A percentile compares a stretch with the other conserved stretches of the same genome.
These are phyloP conservation scores for Pseudozyma sp. DNA, from an alignment of 1,284 basidiomycete genomes.

Conservation along the genomic window DNA sequence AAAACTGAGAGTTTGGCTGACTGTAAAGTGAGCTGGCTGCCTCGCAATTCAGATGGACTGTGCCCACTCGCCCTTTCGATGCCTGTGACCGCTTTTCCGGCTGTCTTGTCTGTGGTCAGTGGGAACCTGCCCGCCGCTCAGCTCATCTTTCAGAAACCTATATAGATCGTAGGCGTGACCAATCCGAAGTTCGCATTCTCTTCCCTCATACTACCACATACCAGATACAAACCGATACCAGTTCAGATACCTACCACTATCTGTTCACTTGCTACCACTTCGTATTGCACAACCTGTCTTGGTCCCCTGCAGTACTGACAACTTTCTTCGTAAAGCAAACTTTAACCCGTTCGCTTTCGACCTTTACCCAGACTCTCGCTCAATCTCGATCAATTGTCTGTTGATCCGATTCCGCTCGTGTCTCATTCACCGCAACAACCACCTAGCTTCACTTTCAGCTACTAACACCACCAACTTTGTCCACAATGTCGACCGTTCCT, in stretches of 20 bases:
- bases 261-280: slow-evolving; percentile 14
- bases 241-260: slow-evolving; percentile 42
- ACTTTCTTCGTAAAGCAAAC: neutral
- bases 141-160: slow-evolving; percentile 6
- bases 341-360: slow-evolving; percentile 5
- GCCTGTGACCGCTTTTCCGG: no score
- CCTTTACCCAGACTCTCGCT: slow-evolving; percentile 4
- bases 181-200: neutral
- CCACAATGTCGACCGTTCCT: slow-evolving; percentile 47
- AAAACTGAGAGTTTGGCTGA: no score
- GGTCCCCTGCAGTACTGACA: slow-evolving; percentile 38
- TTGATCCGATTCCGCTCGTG: slow-evolving; percentile 25
- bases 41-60: no score
- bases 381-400: slow-evolving; percentile 32
- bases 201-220: slow-evolving; percentile 26
- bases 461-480: neutral
- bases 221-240: slow-evolving; percentile 35
- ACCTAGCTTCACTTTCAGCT: neutral
- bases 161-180: slow-evolving; percentile 18
- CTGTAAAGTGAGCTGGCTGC: no score
- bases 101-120: no score
- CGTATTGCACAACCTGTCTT: slow-evolving; percentile 47
- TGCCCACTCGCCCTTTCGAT: no score
- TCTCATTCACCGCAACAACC: neutral
- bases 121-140: no score